Evolutionary conservation across 2,329 filamentous ascomycete genomes (phyloP), one percentile per base, ranked within the genome.

Genomic region (Fusarium sarcochroum): DNA sequence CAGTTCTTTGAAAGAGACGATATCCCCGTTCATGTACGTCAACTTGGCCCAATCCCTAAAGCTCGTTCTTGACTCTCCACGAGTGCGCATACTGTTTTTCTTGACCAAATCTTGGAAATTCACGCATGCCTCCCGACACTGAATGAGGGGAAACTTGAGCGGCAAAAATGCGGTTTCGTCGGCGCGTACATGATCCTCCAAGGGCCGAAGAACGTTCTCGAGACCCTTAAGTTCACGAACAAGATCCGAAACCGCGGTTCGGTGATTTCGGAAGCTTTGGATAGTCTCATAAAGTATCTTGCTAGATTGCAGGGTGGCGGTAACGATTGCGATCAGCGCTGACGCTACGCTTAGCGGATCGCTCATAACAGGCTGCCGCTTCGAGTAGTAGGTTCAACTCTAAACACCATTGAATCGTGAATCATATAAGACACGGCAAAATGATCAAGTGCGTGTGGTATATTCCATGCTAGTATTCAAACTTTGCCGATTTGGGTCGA

Each of bases 41-140:
- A 84, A 65, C 64, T 76, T 81, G 6, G 79, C 78, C 82, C 80
- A 84, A 62, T 83, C 82, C 45, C 80, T 78, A 66, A 84, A 81
- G 3, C 57, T 59, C 11, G 52, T 59, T 20, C 52, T 58, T n/a
- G 42, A 4, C 13, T 48, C 30, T 9, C 18, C 35, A 10, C 35
- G 57, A 42, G 57, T 21, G 14, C 57, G 57, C 18, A 11, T 59
- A 15, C 57, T 74, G 80, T 73, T 78, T 76, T 38, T 73, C 21
- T 56, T 82, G 66, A 71, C 79, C 73, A 68, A 75, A 40, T 59
- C 76, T 20, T 64, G 64, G 62, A 84, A 84, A 17, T 82, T 79
- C 54, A 76, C 71, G 63, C 80, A 85, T 11, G 80, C 78, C 66
- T 79, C 77, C 27, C 78, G 76, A 63, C 80, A 84, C 65, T 78